Base-by-base conservation (phyloP, 208 protist species). In the Spongospora subterranea region DNA sequence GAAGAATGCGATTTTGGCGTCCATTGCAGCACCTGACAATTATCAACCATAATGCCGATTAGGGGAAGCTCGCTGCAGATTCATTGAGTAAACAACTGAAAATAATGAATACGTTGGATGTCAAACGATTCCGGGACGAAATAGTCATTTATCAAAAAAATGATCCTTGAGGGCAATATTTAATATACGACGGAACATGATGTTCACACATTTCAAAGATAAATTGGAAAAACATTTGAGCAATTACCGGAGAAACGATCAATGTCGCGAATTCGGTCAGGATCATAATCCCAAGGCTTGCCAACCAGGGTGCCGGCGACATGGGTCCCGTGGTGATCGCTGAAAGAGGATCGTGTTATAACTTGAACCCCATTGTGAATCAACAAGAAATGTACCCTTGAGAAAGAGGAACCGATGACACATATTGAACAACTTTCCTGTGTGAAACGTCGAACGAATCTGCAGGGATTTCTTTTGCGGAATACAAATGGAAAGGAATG, bases 1-100 rank as follows among this genome's bases (percentile, higher is more conserved):
- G 71, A 82, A 82, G n/a, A 82, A 82, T 35, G 71, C 71, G 17
- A 82, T 20, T 43, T 82, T 82, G 17, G 71, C 71, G 71, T 82
- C 40, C 35, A 35, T 35, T 20, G 71, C 71, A 82, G 35, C 35
- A n/a, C 71, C 71, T 43, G 35, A 35, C 13, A 29, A 60, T 6
- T 24, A 24, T 60, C 50, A 60, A 60, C 24, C 6, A 24, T 60
- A 29, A 60, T 6, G 13, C 50, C 6, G 50, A 60, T 60, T 60
- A 29, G 50, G 50, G 50, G 6, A 6, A 60, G 50, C 6, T 60
- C 6, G 50, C 50, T 29, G 50, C 50, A 6, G n/a, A n/a, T n/a
- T n/a, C n/a, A n/a, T n/a, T n/a, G n/a, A n/a, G n/a, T n/a, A n/a
- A n/a, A n/a, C n/a, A n/a, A n/a, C n/a, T n/a, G n/a, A n/a, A n/a